Base-by-base conservation (phyloP, 257 asterid genomes). In the Gardenia jasminoides region DNA sequence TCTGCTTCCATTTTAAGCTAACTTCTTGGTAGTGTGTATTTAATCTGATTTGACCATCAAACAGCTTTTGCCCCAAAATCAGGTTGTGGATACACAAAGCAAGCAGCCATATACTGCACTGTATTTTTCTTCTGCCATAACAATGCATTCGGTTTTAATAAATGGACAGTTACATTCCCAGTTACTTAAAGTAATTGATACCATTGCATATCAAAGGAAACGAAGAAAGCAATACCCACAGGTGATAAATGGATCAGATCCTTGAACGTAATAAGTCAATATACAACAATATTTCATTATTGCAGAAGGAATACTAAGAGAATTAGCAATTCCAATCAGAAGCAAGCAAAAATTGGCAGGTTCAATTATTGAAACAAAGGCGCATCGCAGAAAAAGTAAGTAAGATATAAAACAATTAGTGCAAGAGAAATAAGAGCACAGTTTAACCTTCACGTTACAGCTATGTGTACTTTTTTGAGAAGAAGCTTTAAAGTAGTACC, bases 401-500 rank as follows among this genome's bases (percentile, higher is more conserved):
- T 59, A 47, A 19, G 47, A 26, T 15, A 31, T 36, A 6, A 71
- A 71, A 31, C 43, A 67, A 43, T 33, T 67, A 24, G 26, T 13
- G 36, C 5, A 1, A 12, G 39, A 36, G 64, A n/a, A 61, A 39
- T 1, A 41, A 6, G 43, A 28, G 30, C 7, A 12, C 62, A 41
- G 13, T 59, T 43, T 6, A 39, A 43, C 56, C 24, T 44, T 26
- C 64, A 47, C 28, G 6, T 59, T 26, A 44, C 16, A 61, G 71
- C 44, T 61, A 41, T 41, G 78, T 86, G 75, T 80, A 91, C n/a
- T 76, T 62, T 66, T 62, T 17, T 16, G 28, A 41, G 36, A 22
- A 13, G 16, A 62, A 62, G 72, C 7, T 59, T 33, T 22, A 81
- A 78, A 86, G 78, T 83, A 86, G 78, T 83, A 94, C 98, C 90